These are phyloP conservation scores for Medicago lupulina DNA, from an alignment of 306 rosid genomes.

Conservation along the genomic window DNA sequence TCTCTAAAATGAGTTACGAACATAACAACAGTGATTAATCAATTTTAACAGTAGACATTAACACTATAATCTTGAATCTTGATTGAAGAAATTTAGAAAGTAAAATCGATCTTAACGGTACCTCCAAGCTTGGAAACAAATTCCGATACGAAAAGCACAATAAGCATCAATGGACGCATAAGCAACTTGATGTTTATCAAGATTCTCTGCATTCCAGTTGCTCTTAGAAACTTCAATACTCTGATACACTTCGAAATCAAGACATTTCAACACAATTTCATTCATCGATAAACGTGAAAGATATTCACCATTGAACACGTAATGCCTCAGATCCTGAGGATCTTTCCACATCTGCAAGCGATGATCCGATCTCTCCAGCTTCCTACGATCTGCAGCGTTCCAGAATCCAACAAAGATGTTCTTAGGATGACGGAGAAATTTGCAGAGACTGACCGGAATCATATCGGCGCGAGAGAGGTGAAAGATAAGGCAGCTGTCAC, in stretches of 20 bases:
- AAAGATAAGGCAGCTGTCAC: conserved; percentile 48
- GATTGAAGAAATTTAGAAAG: too few relatives aligned
- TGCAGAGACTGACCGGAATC: conserved; percentile 34
- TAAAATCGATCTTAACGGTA: too few relatives aligned
- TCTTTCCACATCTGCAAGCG: background rate
- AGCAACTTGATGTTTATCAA: conserved; percentile 44
- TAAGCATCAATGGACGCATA: conserved; percentile 49
- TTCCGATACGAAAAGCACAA: conserved; percentile 50
- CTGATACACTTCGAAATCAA: conserved; percentile 26
- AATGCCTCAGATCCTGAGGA: conserved; percentile 32
- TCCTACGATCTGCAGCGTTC: conserved; percentile 33
- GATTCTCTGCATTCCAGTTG: conserved; percentile 19
- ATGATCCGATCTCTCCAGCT: background rate
- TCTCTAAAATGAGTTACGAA: too few relatives aligned
- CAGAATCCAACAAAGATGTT: conserved; percentile 50
- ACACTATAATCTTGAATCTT: too few relatives aligned
- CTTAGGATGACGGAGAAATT: conserved; percentile 9
- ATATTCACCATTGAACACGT: background rate
- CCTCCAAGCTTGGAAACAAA: conserved; percentile 27
- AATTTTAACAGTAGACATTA: too few relatives aligned
- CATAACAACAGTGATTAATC: too few relatives aligned
- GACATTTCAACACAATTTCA: conserved; percentile 25
- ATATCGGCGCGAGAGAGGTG: conserved; percentile 36
- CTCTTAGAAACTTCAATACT: conserved; percentile 35
- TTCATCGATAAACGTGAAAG: background rate